A percentile compares a stretch with the other conserved stretches of the same genome.
Conservation (phyloP, 2,329 filamentous ascomycete species). For the Xylogone sp. region DNA sequence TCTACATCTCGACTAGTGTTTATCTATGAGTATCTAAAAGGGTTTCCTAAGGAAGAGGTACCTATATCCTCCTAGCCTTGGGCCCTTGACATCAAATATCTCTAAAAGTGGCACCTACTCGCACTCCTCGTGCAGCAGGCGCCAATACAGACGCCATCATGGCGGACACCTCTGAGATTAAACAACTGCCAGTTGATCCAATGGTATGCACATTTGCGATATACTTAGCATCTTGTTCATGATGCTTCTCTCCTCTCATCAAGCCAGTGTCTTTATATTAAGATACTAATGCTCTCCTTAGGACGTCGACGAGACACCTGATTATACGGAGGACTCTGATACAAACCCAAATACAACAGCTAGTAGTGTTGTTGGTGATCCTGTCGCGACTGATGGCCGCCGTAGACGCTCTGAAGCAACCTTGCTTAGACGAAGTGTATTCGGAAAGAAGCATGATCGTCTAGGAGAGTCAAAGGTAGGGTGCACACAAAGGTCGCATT, state of each 20-base stretch:
- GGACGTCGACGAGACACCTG: conserved; percentile 63
- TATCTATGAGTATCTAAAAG: neutral
- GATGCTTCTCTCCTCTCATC: neutral
- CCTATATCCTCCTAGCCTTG: neutral
- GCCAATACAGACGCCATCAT: conserved; percentile 52
- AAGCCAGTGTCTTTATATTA: conserved; percentile 1
- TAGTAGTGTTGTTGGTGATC: conserved; percentile 82
- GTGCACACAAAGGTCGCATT: neutral
- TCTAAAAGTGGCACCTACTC: conserved; percentile 49
- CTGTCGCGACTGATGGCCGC: conserved; percentile 64
- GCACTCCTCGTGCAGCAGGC: conserved; percentile 47
- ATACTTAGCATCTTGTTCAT: neutral
- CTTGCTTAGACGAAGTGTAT: conserved; percentile 84
- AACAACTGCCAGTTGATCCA: conserved; percentile 26
- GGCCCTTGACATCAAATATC: conserved; percentile 21
- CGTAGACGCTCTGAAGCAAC: conserved; percentile 84
- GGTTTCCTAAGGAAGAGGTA: neutral
- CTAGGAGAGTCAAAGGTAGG: conserved; percentile 86
- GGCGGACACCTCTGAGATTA: conserved; percentile 49
- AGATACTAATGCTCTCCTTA: conserved; percentile 23
- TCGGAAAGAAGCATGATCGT: conserved; percentile 91
- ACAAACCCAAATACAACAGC: conserved; percentile 68
- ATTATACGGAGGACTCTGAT: conserved; percentile 64
- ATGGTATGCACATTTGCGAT: conserved; percentile 24
- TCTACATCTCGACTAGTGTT: neutral